A percentile compares a stretch with the other conserved stretches of the same genome.
phyloP scores from a whole-genome alignment of 768 basidiomycete genomes.

The Boletus rubropictus region DNA sequence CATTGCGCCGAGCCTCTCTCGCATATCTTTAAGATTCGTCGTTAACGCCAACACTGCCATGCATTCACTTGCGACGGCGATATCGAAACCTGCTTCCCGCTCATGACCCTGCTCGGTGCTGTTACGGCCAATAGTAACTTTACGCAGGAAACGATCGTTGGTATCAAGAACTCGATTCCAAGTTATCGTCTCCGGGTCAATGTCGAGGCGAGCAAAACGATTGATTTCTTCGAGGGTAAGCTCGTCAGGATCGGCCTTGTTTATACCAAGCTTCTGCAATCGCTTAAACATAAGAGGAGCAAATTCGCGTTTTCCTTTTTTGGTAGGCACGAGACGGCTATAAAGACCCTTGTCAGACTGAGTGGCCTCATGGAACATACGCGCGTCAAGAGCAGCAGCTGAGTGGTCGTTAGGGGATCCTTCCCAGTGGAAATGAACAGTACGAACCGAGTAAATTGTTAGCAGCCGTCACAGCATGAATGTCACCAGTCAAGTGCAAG shows the following conservation, averaged over 20 bases:
- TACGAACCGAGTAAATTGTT: slow-evolving; percentile 85
- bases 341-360: slow-evolving; percentile 94
- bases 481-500: slow-evolving; percentile 92
- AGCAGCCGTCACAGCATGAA: slow-evolving; percentile 95
- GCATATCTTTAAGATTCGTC: slow-evolving; percentile 87
- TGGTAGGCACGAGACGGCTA: slow-evolving; percentile 83
- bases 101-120: slow-evolving; percentile 85
- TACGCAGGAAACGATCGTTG: slow-evolving; percentile 95
- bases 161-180: slow-evolving; percentile 98
- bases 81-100: slow-evolving; percentile 91
- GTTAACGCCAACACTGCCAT: slow-evolving; percentile 97
- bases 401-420: slow-evolving; percentile 3
- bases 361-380: slow-evolving; percentile 96
- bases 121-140: slow-evolving; percentile 88
- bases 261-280: slow-evolving; percentile 88
- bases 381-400: slow-evolving; percentile 95
- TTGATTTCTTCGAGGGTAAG: slow-evolving; percentile 90
- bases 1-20: slow-evolving; percentile 88
- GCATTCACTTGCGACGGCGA: slow-evolving; percentile 93
- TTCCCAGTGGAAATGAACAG: background rate
- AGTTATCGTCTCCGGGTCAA: slow-evolving; percentile 87
- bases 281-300: slow-evolving; percentile 96
- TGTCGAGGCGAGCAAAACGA: slow-evolving; percentile 85
- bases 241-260: slow-evolving; percentile 88
- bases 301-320: slow-evolving; percentile 93